A percentile compares a stretch with the other conserved stretches of the same genome.
phyloP scores from a whole-genome alignment of 129 eudicot species.

The Cynara cardunculus region DNA sequence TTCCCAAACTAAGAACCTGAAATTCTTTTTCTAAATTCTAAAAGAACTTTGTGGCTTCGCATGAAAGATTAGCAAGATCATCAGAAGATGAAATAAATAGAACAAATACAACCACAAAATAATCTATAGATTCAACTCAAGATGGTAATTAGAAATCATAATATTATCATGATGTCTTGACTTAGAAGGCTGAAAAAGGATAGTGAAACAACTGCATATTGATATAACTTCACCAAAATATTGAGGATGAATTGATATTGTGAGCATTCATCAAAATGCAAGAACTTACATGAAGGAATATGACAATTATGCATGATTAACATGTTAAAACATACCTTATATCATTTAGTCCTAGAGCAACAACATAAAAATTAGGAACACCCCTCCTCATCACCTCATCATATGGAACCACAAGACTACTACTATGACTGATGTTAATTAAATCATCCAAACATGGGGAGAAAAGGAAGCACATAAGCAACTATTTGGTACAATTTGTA shows the following conservation, averaged over 20 bases:
- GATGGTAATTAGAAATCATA: too few species aligned
- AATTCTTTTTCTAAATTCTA: too few species aligned
- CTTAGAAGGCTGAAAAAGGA: too few species aligned
- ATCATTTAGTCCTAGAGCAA: constrained; percentile 85
- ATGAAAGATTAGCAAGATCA: too few species aligned
- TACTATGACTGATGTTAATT: background rate
- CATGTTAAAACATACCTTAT: constrained; percentile 57
- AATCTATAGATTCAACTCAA: too few species aligned
- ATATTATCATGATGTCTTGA: too few species aligned
- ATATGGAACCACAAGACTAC: background rate
- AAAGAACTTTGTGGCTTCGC: too few species aligned
- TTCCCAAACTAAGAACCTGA: too few species aligned
- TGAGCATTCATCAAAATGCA: background rate
- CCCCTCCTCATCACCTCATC: constrained; percentile 88
- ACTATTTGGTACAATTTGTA: background rate
- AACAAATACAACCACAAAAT: too few species aligned
- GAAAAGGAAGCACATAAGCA: background rate
- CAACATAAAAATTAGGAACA: constrained; percentile 91
- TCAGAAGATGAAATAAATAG: too few species aligned
- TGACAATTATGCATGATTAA: background rate
- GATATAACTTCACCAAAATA: too few species aligned
- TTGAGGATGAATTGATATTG: background rate
- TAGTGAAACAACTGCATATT: too few species aligned
- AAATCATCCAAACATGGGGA: background rate
- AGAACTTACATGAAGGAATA: background rate